Conservation (phyloP, 805 yeast species). For the Saccharomyces mikatae region DNA sequence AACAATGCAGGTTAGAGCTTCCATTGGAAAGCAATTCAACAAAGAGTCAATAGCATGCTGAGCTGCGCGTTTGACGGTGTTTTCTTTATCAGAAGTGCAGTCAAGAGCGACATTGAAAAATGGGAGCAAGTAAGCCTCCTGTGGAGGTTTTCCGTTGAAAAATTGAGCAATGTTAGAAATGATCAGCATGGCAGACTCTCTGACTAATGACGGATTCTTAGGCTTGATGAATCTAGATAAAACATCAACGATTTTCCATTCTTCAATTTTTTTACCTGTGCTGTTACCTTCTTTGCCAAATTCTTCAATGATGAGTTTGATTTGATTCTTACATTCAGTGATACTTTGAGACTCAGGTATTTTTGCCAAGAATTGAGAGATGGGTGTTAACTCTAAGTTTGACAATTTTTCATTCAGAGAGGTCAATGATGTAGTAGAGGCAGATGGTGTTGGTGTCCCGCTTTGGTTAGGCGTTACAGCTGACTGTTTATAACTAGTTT, state of each 20-base stretch:
- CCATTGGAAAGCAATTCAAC: slow-evolving; percentile 62
- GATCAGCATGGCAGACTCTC: slow-evolving; percentile 69
- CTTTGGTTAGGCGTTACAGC: slow-evolving; percentile 31
- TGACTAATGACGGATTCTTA: slow-evolving; percentile 62
- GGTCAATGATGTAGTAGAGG: slow-evolving; percentile 67
- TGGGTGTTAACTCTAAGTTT: slow-evolving; percentile 57
- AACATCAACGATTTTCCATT: slow-evolving; percentile 60
- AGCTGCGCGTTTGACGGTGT: slow-evolving; percentile 78
- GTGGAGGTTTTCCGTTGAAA: slow-evolving; percentile 61
- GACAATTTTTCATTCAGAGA: slow-evolving; percentile 64
- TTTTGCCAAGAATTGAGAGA: slow-evolving; percentile 44
- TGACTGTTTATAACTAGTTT: slow-evolving; percentile 26
- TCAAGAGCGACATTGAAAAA: slow-evolving; percentile 61
- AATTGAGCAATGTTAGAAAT: slow-evolving; percentile 50
- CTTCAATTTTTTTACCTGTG: slow-evolving; percentile 35
- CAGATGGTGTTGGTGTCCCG: slow-evolving; percentile 34
- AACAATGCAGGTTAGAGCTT: slow-evolving; percentile 67
- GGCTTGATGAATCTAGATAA: slow-evolving; percentile 60
- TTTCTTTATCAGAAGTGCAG: slow-evolving; percentile 77
- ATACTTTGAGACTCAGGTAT: slow-evolving; percentile 29
- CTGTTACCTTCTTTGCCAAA: slow-evolving; percentile 37
- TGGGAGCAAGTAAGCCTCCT: slow-evolving; percentile 64
- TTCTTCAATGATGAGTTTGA: slow-evolving; percentile 38
- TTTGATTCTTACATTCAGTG: slow-evolving; percentile 31
- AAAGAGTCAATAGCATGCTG: slow-evolving; percentile 66